phyloP scores from a whole-genome alignment of 2,329 filamentous ascomycete species.

The Elsinoe fawcettii region DNA sequence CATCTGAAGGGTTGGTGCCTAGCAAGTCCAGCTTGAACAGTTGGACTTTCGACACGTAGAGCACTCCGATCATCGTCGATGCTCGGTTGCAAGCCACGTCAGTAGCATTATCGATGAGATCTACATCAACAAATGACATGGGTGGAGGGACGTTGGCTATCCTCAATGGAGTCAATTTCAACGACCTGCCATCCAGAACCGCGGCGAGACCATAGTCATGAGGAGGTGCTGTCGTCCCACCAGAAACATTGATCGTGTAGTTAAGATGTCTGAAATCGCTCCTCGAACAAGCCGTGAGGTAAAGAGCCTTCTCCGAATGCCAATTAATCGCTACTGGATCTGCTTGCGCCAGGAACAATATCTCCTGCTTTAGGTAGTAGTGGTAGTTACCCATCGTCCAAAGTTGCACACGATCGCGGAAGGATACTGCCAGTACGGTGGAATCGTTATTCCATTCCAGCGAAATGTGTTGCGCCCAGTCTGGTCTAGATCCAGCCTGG shows the following conservation, averaged over 20 bases:
- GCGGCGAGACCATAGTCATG: conserved; percentile 71
- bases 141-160: conserved; percentile 83
- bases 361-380: conserved; percentile 93
- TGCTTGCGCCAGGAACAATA: conserved; percentile 35
- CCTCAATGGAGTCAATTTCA: conserved; percentile 81
- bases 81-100: conserved; percentile 67
- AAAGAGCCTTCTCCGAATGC: conserved; percentile 77
- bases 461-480: conserved; percentile 52
- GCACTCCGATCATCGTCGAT: conserved; percentile 60
- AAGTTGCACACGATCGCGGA: conserved; percentile 69
- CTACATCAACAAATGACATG: conserved; percentile 75
- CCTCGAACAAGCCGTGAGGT: not conserved
- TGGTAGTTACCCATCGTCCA: conserved; percentile 98
- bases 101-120: conserved; percentile 53
- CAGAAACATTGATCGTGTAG: conserved; percentile 58
- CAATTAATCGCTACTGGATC: conserved; percentile 40
- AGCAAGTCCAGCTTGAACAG: conserved; percentile 61
- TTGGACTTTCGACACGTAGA: conserved; percentile 60
- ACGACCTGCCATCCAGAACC: conserved; percentile 70
- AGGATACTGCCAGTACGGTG: conserved; percentile 74
- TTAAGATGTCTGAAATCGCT: conserved; percentile 42
- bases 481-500: conserved; percentile 32
- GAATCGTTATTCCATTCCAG: conserved; percentile 90
- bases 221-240: conserved; percentile 62
- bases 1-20: conserved; percentile 39